A percentile compares a stretch with the other conserved stretches of the same genome.
Evolutionary conservation across 208 protist genomes (phyloP).

Genomic region (Acanthamoeba lugdunensis): DNA sequence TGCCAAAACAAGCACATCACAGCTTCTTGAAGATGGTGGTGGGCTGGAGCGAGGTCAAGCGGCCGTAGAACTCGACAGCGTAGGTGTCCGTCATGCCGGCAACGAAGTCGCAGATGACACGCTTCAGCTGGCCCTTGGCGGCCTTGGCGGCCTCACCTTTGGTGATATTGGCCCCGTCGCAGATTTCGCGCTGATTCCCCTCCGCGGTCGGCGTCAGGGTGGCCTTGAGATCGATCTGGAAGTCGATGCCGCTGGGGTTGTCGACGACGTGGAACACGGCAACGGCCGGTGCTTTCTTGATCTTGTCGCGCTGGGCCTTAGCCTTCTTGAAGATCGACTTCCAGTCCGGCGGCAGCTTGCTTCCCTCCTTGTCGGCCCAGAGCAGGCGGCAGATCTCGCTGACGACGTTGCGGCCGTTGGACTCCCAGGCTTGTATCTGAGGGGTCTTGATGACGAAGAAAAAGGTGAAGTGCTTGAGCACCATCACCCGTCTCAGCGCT

Average conservation of each 20-base stretch:
- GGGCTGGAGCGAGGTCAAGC: not conserved
- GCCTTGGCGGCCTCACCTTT: too few relatives aligned
- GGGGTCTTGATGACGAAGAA: constrained; percentile 24
- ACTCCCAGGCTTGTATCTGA: not conserved
- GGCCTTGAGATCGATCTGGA: too few relatives aligned
- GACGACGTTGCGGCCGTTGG: not conserved
- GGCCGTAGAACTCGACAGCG: not conserved
- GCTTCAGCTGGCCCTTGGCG: not conserved
- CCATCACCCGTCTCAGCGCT: not conserved
- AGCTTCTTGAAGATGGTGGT: not conserved
- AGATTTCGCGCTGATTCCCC: too few relatives aligned
- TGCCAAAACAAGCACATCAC: too few relatives aligned
- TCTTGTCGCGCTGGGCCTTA: too few relatives aligned
- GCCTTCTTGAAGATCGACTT: too few relatives aligned
- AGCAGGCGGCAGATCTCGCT: not conserved
- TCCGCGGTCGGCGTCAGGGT: too few relatives aligned
- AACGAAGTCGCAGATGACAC: not conserved
- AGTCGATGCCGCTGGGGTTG: too few relatives aligned
- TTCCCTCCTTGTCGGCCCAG: too few relatives aligned
- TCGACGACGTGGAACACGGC: too few relatives aligned
- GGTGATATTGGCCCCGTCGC: too few relatives aligned
- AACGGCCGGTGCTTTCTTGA: too few relatives aligned
- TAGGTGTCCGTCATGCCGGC: not conserved
- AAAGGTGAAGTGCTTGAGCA: not conserved
- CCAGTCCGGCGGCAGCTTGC: not conserved